Evolutionary conservation across 2,329 filamentous ascomycete genomes (phyloP).

Genomic region (Furcasterigmium furcatum): DNA sequence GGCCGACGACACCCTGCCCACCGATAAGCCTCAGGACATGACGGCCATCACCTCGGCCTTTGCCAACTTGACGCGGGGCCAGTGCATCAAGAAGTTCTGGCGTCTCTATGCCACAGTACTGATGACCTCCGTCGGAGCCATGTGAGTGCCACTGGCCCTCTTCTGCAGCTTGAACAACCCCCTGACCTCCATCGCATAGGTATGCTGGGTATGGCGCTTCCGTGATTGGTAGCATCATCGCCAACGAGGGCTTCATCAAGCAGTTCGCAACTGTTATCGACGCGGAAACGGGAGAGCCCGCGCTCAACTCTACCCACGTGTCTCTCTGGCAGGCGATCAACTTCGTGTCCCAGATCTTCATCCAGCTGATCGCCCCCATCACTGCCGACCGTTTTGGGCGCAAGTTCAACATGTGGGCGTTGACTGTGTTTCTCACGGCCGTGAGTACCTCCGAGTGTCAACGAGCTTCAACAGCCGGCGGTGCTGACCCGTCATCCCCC

Average conservation of each 20-base stretch:
- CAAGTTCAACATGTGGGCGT: constrained; percentile 6
- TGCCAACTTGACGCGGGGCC: constrained; percentile 1
- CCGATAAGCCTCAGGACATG: no score
- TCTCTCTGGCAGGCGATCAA: constrained; percentile 3
- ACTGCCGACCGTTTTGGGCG: constrained; percentile 3
- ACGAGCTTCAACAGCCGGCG: no score
- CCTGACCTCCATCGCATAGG: neutral
- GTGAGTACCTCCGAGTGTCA: constrained; percentile 2
- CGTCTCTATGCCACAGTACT: constrained; percentile 2
- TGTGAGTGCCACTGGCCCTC: neutral
- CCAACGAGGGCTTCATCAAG: constrained; percentile 5
- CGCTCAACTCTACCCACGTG: neutral
- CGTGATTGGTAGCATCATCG: constrained; percentile 4
- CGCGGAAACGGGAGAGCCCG: constrained; percentile 1
- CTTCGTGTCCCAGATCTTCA: constrained; percentile 3
- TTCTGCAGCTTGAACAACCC: no score
- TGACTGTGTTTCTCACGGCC: neutral
- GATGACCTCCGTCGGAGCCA: neutral
- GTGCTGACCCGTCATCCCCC: neutral
- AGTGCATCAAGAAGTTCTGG: constrained; percentile 5
- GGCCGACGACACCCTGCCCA: no score
- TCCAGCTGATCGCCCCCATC: constrained; percentile 4
- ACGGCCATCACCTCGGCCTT: constrained; percentile 5
- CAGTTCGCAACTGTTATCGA: constrained; percentile 5
- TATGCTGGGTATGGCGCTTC: constrained; percentile 3